Conservation (phyloP, 805 yeast species). For the Clavispora asparagi region DNA sequence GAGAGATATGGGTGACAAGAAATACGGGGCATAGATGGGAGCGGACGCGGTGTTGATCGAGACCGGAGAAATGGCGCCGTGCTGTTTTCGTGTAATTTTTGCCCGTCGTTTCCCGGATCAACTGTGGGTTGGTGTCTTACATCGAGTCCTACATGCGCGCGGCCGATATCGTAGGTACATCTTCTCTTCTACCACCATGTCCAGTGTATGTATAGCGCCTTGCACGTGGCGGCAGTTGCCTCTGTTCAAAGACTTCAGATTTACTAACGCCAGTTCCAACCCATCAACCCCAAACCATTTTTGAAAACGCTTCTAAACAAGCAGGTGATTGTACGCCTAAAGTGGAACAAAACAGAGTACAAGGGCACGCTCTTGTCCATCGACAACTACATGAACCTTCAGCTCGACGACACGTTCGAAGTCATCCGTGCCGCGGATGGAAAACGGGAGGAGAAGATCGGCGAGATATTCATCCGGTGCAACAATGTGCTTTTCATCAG, state of each 20-base stretch:
- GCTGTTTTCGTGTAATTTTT: too few relatives aligned
- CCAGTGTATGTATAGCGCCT: background rate
- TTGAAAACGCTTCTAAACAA: conserved; percentile 69
- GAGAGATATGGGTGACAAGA: too few relatives aligned
- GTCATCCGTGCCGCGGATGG: conserved; percentile 42
- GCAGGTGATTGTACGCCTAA: conserved; percentile 70
- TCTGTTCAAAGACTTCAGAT: too few relatives aligned
- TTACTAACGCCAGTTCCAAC: conserved; percentile 35
- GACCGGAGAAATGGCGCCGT: too few relatives aligned
- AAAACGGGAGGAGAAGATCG: conserved; percentile 36
- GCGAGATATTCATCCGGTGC: conserved; percentile 84
- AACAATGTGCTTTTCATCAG: conserved; percentile 82
- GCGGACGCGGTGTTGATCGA: too few relatives aligned
- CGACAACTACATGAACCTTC: conserved; percentile 90
- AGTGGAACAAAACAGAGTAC: conserved; percentile 89
- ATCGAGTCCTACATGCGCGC: too few relatives aligned
- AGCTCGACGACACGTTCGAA: conserved; percentile 54
- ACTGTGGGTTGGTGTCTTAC: too few relatives aligned
- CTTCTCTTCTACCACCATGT: background rate
- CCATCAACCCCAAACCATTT: conserved; percentile 88
- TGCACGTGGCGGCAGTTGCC: background rate
- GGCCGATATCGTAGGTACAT: too few relatives aligned
- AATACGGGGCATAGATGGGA: too few relatives aligned
- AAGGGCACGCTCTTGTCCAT: conserved; percentile 71
- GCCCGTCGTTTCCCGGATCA: too few relatives aligned